Base-by-base conservation (phyloP, 345 rosid genomes). In the Firmiana major region DNA sequence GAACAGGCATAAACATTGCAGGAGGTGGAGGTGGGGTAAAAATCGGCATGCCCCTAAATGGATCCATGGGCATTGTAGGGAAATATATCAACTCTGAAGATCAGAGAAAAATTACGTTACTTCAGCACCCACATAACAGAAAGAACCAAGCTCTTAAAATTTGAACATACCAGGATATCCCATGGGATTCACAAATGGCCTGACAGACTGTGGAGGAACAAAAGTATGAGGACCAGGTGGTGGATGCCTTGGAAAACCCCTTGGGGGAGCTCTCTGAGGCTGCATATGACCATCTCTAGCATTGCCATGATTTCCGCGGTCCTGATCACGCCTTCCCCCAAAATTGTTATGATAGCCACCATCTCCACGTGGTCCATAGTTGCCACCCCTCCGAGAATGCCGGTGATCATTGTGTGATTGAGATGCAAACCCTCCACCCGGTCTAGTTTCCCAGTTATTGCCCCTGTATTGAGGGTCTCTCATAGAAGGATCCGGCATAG, bases 291-390 rank as follows among this genome's bases (percentile, higher is more conserved):
- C 84, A 75, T 88, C 95, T 80, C 93, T 83, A 10, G 78, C 53
- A 84, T 82, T 85, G 11, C 78, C 82, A 79, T 78, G 79, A 79
- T 80, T 86, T 58, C 90, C 88, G 60, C 83, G 85, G 19, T 87
- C 90, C 68, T 84, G 88, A 77, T 88, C 89, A 12, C 85, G 90
- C 78, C 88, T 82, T 31, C 78, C 80, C 21, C 87, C 84, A 59
- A 60, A 80, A 84, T 76, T 83, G 79, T 84, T 79, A 63, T 85
- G 86, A 58, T 84, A 81, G 19, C 79, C 66, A 70, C 88, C 85
- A 40, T 86, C 92, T 43, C 90, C 87, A 58, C 88, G 89, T 17
- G 83, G 80, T 54, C 89, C 88, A 83, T 80, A 79, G 80, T 80
- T 87, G 71, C 88, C 86, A 63, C 89, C 86, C 64, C 90, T 87